Percentiles rank a stretch among this genome's conserved stretches.
Conservation (phyloP, 306 rosid species). For the Sindora glabra region DNA sequence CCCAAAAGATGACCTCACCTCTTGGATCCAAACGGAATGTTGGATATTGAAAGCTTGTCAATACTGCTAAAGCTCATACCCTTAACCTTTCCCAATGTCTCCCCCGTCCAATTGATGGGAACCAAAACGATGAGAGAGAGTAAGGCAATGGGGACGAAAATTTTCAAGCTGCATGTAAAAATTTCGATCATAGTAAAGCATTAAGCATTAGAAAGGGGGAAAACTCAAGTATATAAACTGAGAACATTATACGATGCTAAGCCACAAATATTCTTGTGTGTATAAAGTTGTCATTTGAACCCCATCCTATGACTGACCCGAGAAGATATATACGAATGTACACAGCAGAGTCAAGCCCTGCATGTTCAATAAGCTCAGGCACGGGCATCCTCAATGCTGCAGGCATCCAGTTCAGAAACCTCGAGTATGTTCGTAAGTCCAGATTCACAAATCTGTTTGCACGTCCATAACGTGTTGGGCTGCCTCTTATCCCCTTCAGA, state of each 20-base stretch:
- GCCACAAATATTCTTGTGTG: background rate
- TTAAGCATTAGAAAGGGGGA: background rate
- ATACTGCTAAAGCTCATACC: conserved; percentile 50
- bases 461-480: conserved; percentile 40
- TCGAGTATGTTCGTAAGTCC: conserved; percentile 44
- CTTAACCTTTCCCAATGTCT: conserved; percentile 34
- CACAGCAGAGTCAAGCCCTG: conserved; percentile 85
- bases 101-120: conserved; percentile 73
- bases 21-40: conserved; percentile 60
- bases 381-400: conserved; percentile 91
- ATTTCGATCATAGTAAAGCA: conserved; percentile 6
- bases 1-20: conserved; percentile 31
- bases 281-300: background rate
- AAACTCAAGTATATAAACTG: background rate
- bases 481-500: conserved; percentile 74
- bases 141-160: conserved; percentile 57
- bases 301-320: conserved; percentile 46
- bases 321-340: conserved; percentile 74
- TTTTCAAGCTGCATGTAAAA: conserved; percentile 49
- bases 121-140: conserved; percentile 64
- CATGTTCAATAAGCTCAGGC: conserved; percentile 81
- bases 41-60: conserved; percentile 87
- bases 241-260: background rate
- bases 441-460: conserved; percentile 59
- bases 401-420: conserved; percentile 89